These are phyloP conservation scores for Hymenoscyphus salicellus DNA, from an alignment of 2,329 filamentous ascomycete species.

Conservation along the genomic window DNA sequence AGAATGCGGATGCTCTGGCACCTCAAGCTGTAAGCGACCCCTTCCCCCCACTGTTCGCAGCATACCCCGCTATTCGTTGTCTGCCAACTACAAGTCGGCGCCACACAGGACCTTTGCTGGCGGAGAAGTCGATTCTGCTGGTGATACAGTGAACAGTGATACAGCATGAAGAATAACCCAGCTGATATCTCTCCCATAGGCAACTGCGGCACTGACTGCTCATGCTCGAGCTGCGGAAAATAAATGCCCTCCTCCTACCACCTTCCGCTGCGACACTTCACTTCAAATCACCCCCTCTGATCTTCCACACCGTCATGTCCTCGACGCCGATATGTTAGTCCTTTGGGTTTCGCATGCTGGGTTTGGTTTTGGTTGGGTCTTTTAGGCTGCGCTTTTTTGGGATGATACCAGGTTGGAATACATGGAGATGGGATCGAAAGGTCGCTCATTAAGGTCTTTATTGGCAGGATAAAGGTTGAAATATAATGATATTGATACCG, in stretches of 20 bases:
- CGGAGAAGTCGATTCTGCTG: too few species aligned
- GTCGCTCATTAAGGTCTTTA: slow-evolving; percentile 4
- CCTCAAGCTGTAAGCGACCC: slow-evolving; percentile 36
- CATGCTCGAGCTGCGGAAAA: slow-evolving; percentile 39
- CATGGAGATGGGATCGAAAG: slow-evolving; percentile 3
- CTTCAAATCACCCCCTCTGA: slow-evolving; percentile 5
- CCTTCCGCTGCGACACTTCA: slow-evolving; percentile 10
- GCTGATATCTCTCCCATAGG: slow-evolving; percentile 15
- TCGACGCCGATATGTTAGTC: slow-evolving; percentile 7
- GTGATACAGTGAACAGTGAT: neutral
- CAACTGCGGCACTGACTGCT: slow-evolving; percentile 35
- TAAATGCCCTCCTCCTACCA: slow-evolving; percentile 27
- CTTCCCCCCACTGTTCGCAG: slow-evolving; percentile 8
- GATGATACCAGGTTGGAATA: slow-evolving; percentile 8
- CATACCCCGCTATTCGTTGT: neutral
- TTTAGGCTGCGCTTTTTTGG: neutral
- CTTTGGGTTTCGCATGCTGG: slow-evolving; percentile 9
- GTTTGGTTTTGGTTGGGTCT: slow-evolving; percentile 8
- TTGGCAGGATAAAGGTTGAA: neutral
- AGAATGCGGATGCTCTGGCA: slow-evolving; percentile 40
- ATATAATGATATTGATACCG: slow-evolving; percentile 3
- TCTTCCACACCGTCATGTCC: slow-evolving; percentile 5
- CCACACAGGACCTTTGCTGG: neutral
- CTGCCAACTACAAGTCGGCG: neutral
- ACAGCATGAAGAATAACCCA: neutral